Evolutionary conservation across 208 protist species (phyloP).

Genomic region (Trichomonas vaginalis): DNA sequence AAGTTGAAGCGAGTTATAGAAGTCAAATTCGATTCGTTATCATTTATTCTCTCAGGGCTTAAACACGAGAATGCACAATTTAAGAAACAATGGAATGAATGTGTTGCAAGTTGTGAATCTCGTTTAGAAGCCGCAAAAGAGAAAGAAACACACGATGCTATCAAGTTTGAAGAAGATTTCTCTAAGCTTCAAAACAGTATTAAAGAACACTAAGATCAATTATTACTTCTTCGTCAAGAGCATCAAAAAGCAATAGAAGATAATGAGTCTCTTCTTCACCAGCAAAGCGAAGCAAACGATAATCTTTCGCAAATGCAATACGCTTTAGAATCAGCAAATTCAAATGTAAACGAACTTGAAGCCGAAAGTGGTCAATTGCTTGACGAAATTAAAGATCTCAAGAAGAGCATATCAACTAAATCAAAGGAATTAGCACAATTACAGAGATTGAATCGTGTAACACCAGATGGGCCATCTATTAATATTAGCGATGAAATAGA

Average conservation of each 20-base stretch:
- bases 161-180: background rate
- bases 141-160: background rate
- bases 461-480: background rate
- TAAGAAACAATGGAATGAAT: background rate
- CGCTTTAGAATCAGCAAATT: background rate
- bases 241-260: background rate
- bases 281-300: background rate
- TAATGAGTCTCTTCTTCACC: background rate
- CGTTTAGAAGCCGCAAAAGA: background rate
- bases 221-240: background rate
- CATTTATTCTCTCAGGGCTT: background rate
- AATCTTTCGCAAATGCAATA: background rate
- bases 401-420: background rate
- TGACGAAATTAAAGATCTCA: background rate
- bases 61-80: background rate
- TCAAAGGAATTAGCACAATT: background rate
- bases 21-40: background rate
- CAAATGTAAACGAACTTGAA: background rate
- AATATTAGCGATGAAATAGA: background rate
- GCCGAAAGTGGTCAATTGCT: background rate
- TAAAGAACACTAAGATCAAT: background rate
- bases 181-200: background rate
- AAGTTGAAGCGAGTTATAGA: background rate
- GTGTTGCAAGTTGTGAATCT: background rate
- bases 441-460: background rate